Evolutionary conservation across 2,329 filamentous ascomycete genomes (phyloP).

Genomic region (Aquanectria penicillioides): DNA sequence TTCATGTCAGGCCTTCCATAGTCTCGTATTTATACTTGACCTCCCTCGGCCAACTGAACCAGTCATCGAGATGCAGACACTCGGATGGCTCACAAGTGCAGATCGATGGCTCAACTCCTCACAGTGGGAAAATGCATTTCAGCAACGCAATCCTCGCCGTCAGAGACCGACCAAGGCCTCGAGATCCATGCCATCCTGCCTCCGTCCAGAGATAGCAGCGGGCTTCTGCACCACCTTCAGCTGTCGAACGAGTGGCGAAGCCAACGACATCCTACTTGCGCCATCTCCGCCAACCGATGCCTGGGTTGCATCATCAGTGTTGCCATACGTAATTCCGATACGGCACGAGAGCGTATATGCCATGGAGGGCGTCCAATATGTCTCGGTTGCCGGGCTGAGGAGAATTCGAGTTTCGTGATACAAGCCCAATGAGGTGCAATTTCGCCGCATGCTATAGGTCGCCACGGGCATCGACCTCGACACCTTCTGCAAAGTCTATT

Average conservation of each 20-base stretch:
- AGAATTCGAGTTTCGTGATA: conserved; percentile 5
- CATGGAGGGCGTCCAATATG: conserved; percentile 27
- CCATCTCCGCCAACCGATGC: not conserved
- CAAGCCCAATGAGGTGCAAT: not conserved
- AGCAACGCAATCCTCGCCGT: conserved; percentile 71
- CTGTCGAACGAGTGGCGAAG: conserved; percentile 17
- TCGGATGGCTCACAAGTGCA: conserved; percentile 12
- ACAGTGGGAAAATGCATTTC: conserved; percentile 68
- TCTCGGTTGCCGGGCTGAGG: conserved; percentile 30
- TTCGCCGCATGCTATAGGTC: conserved; percentile 3
- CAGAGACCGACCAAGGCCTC: too few relatives aligned
- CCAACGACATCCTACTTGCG: not conserved
- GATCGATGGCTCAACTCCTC: conserved; percentile 52
- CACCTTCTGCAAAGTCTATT: conserved; percentile 4
- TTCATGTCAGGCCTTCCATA: not conserved
- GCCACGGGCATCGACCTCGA: not conserved
- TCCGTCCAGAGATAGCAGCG: conserved; percentile 9
- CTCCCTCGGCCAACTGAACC: not conserved
- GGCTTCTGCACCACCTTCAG: conserved; percentile 29
- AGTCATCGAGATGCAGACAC: conserved; percentile 8
- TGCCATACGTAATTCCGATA: conserved; percentile 22
- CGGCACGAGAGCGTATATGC: conserved; percentile 12
- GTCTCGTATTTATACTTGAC: conserved; percentile 13
- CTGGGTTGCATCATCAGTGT: conserved; percentile 34
- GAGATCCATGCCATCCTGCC: conserved; percentile 67